Evolutionary conservation across 441 rosid species (phyloP).

Genomic region (Gossypium armourianum): DNA sequence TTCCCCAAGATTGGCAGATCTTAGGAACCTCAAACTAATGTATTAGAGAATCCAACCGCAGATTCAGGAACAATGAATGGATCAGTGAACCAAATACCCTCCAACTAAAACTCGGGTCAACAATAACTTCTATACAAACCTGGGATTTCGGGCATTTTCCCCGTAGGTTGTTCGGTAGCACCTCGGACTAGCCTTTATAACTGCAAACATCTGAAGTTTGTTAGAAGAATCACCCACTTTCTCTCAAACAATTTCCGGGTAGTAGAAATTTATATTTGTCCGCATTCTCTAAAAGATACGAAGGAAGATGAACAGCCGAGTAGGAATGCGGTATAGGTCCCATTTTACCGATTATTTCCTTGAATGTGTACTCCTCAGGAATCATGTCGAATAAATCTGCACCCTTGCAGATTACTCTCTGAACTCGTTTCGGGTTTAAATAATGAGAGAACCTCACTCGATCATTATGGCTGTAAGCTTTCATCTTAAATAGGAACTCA

Average conservation of each 20-base stretch:
- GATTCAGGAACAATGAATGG: slow-evolving; percentile 18
- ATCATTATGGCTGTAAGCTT: slow-evolving; percentile 82
- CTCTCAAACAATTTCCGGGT: slow-evolving; percentile 76
- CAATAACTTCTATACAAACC: slow-evolving; percentile 33
- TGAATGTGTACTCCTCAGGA: slow-evolving; percentile 84
- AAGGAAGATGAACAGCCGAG: slow-evolving; percentile 86
- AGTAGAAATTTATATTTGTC: slow-evolving; percentile 67
- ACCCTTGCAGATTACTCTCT: slow-evolving; percentile 73
- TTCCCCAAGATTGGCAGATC: slow-evolving; percentile 25
- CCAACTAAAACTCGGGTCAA: slow-evolving; percentile 13
- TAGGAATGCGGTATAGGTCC: slow-evolving; percentile 85
- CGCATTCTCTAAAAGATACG: slow-evolving; percentile 65
- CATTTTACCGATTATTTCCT: slow-evolving; percentile 84
- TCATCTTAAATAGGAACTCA: slow-evolving; percentile 85
- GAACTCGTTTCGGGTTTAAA: slow-evolving; percentile 70
- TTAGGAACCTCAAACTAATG: slow-evolving; percentile 20
- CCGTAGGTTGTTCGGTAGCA: slow-evolving; percentile 13
- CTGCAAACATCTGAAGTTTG: slow-evolving; percentile 6
- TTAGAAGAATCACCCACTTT: slow-evolving; percentile 30
- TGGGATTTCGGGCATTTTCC: slow-evolving; percentile 18
- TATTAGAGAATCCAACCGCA: slow-evolving; percentile 19
- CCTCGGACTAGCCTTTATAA: slow-evolving; percentile 20
- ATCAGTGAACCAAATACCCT: slow-evolving; percentile 16
- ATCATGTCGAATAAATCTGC: slow-evolving; percentile 84
- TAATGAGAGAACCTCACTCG: slow-evolving; percentile 72